Evolutionary conservation across 441 rosid genomes (phyloP).

Genomic region (Theobroma grandiflorum): DNA sequence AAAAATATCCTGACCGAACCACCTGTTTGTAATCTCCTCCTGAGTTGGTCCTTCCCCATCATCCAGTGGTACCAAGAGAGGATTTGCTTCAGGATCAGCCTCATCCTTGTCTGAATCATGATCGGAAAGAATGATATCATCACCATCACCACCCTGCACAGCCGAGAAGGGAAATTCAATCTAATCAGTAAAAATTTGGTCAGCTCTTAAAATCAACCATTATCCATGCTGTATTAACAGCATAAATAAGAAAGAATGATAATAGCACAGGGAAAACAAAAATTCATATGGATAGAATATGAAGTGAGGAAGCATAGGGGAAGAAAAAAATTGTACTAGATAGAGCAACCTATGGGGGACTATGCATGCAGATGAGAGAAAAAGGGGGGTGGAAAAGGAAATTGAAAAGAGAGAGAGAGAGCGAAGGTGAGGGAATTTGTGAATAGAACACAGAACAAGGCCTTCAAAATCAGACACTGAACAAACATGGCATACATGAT

Average conservation of each 20-base stretch:
- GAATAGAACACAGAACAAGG: not conserved
- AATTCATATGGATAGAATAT: not conserved
- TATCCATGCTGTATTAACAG: not conserved
- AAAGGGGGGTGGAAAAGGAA: not conserved
- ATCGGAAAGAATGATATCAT: constrained; percentile 52
- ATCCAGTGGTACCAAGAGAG: constrained; percentile 76
- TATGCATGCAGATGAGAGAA: not conserved
- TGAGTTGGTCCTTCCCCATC: constrained; percentile 68
- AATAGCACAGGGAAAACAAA: not conserved
- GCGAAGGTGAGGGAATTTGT: no score
- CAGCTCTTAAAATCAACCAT: not conserved
- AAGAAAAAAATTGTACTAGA: not conserved
- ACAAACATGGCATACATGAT: not conserved
- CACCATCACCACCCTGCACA: constrained; percentile 62
- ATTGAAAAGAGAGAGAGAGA: not conserved
- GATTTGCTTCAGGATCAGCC: constrained; percentile 74
- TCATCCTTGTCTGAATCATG: constrained; percentile 76
- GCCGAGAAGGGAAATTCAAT: constrained; percentile 25
- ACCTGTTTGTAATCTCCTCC: constrained; percentile 77
- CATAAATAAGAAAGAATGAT: not conserved
- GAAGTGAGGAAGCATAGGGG: not conserved
- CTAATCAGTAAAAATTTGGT: not conserved
- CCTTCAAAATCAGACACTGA: not conserved
- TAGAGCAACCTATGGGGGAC: not conserved
- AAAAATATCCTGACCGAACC: constrained; percentile 92